phyloP scores from a whole-genome alignment of 805 yeast species.

The Teunomyces pallodes region DNA sequence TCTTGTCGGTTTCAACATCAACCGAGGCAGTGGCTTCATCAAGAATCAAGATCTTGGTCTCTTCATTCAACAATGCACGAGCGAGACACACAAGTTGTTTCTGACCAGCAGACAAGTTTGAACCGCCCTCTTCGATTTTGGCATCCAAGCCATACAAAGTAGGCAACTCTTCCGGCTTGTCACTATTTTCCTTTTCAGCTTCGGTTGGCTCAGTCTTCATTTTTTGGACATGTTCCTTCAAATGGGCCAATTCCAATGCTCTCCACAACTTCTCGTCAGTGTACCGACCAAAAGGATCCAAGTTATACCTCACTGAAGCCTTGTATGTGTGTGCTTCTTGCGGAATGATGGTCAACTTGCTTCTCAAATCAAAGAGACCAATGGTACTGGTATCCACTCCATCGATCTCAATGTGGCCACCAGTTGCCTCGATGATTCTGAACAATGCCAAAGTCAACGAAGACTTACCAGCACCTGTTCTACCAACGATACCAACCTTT shows the following conservation, averaged over 20 bases:
- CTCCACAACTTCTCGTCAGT: constrained; percentile 40
- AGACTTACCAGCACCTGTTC: constrained; percentile 48
- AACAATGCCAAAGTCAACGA: constrained; percentile 44
- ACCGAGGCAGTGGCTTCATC: constrained; percentile 92
- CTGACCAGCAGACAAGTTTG: constrained; percentile 53
- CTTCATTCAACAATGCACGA: constrained; percentile 65
- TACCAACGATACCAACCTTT: constrained; percentile 44
- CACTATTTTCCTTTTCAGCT: constrained; percentile 12
- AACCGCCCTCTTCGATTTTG: constrained; percentile 42
- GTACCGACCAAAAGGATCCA: constrained; percentile 38
- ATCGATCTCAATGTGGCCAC: constrained; percentile 38
- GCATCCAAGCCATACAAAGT: constrained; percentile 47
- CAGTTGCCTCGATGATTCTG: constrained; percentile 39
- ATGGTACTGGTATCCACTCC: constrained; percentile 30
- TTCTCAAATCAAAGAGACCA: constrained; percentile 43
- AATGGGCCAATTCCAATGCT: constrained; percentile 42
- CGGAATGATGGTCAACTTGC: constrained; percentile 41
- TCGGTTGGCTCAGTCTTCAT: constrained; percentile 38
- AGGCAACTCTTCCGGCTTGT: constrained; percentile 14
- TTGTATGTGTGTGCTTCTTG: constrained; percentile 47
- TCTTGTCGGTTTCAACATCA: constrained; percentile 78
- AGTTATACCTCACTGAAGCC: constrained; percentile 39
- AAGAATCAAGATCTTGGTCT: constrained; percentile 56
- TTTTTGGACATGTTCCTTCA: constrained; percentile 38
- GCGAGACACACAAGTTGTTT: constrained; percentile 70